These are phyloP conservation scores for Gnomoniopsis sp. DNA, from an alignment of 2,329 filamentous ascomycete species.

Conservation along the genomic window DNA sequence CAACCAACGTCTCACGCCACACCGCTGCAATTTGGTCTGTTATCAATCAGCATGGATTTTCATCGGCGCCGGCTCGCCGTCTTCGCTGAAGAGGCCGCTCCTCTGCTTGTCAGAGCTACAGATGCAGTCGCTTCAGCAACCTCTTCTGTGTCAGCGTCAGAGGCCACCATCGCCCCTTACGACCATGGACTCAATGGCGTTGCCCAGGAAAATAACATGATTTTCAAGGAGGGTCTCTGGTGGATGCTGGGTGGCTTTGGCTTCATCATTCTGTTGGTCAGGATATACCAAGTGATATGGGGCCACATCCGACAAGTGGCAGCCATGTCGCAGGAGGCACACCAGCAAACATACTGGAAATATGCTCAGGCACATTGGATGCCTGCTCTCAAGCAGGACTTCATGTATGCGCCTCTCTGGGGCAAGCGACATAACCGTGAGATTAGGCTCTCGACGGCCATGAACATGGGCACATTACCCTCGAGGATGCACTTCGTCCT, in stretches of 20 bases:
- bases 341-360: slow-evolving; percentile 59
- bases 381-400: slow-evolving; percentile 58
- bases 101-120: slow-evolving; percentile 5
- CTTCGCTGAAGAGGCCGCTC: slow-evolving; percentile 19
- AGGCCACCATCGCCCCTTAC: slow-evolving; percentile 53
- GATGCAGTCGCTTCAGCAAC: slow-evolving; percentile 5
- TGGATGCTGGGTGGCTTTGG: slow-evolving; percentile 57
- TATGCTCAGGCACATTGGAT: slow-evolving; percentile 56
- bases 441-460: slow-evolving; percentile 38
- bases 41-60: slow-evolving; percentile 27
- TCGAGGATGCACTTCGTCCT: slow-evolving; percentile 61
- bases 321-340: slow-evolving; percentile 51
- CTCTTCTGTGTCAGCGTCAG: slow-evolving; percentile 29
- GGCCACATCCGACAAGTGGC: slow-evolving; percentile 56
- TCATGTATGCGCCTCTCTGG: slow-evolving; percentile 62
- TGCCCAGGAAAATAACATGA: slow-evolving; percentile 54
- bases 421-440: slow-evolving; percentile 62
- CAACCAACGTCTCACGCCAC: background rate
- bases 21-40: background rate
- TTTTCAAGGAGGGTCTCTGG: slow-evolving; percentile 57
- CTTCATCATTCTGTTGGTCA: slow-evolving; percentile 49
- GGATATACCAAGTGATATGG: slow-evolving; percentile 52
- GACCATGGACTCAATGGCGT: slow-evolving; percentile 57
- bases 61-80: slow-evolving; percentile 27
- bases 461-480: slow-evolving; percentile 58